Evolutionary conservation across 1,139 yeast genomes (phyloP).

Genomic region (Meyerozyma elateridarum): DNA sequence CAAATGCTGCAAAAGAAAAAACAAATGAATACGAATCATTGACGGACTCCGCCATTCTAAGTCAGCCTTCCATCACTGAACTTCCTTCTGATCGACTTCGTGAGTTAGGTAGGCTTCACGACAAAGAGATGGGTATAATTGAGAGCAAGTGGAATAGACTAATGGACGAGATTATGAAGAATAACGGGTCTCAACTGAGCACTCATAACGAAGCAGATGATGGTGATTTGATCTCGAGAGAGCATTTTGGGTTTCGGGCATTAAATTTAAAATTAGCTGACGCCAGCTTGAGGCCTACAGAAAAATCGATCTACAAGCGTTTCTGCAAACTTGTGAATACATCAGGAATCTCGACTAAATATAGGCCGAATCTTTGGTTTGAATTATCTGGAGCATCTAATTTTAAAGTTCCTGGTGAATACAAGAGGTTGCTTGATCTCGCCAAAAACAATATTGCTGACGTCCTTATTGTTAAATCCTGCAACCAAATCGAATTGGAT

Average conservation of each 20-base stretch:
- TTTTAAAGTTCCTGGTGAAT: constrained; percentile 47
- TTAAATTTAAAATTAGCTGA: neutral
- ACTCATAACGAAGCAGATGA: neutral
- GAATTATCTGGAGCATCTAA: constrained; percentile 51
- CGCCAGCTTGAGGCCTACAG: neutral
- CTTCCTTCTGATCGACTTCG: too few species aligned
- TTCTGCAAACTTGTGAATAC: constrained; percentile 34
- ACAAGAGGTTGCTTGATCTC: constrained; percentile 24
- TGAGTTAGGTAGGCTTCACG: constrained; percentile 3
- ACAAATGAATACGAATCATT: too few species aligned
- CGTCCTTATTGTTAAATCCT: constrained; percentile 26
- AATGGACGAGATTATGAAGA: neutral
- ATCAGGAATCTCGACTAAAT: constrained; percentile 45
- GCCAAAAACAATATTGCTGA: constrained; percentile 11
- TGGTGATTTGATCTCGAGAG: neutral
- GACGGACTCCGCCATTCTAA: too few species aligned
- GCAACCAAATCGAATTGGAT: constrained; percentile 53
- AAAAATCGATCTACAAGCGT: constrained; percentile 12
- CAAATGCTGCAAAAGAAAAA: too few species aligned
- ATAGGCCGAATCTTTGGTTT: constrained; percentile 48
- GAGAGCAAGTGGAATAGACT: neutral
- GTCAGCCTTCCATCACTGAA: too few species aligned
- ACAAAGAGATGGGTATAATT: neutral
- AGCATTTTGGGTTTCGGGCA: neutral
- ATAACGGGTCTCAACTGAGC: too few species aligned